Evolutionary conservation across 1,284 basidiomycete species (phyloP), one percentile per base, ranked within the genome.

Genomic region (Spongiforma sp.): DNA sequence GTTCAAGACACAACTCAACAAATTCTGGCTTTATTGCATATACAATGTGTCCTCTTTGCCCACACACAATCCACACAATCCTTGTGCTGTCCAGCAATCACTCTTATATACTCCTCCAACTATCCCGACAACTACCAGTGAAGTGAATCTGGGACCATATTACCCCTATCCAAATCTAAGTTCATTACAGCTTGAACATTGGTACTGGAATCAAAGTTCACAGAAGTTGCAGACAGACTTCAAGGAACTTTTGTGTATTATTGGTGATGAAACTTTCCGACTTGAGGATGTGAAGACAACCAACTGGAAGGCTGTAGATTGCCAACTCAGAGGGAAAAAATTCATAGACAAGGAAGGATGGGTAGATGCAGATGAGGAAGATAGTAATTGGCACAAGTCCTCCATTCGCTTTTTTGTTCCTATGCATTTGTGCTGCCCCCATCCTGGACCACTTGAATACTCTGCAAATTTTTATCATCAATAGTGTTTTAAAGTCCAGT

Each of bases 161-260:
- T 34, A 55, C 28, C 54, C 54, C 2, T 55, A 55, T 37, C 54
- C 54, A 14, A 55, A 55, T 34, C n/a, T 36, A 37, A 26, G 34
- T 37, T 55, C 54, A 15, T 37, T 55, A 28, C 54, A 37, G 12
- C 34, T 55, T 26, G 54, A 34, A 7, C 54, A 55, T 32, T 55
- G 54, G 54, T 55, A 55, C 28, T 55, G 54, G 54, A 55, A 55
- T 24, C 54, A 55, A 55, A 24, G 54, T 37, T 37, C n/a, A n/a
- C 54, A 55, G 21, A 55, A 55, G 14, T 55, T 34, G 12, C 34
- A 55, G 54, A 14, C 24, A 24, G 9, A 12, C 54, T 55, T 55
- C 24, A 55, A 28, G 54, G n/a, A 26, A 37, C 54, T 55, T 55
- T 19, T 55, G 14, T 24, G 28, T 28, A 21, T 55, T 34, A 55